A percentile compares a stretch with the other conserved stretches of the same genome.
These are phyloP conservation scores for Phlyctochytrium planicorne DNA, from an alignment of 192 early-diverging fungal genomes.

Conservation along the genomic window DNA sequence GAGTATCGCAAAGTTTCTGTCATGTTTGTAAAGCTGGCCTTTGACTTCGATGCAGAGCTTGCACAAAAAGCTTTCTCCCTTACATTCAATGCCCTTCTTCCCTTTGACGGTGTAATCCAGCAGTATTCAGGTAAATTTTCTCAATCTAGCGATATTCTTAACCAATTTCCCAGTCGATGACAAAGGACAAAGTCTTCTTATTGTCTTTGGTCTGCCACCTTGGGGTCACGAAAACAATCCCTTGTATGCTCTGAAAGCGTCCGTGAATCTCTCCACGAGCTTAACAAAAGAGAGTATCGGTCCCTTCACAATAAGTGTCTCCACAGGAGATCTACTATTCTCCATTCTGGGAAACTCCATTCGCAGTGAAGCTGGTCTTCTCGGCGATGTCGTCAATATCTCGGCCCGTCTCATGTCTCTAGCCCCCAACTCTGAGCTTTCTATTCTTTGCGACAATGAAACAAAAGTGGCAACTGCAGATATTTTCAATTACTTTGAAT, in stretches of 20 bases:
- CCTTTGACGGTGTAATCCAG: slow-evolving; percentile 28
- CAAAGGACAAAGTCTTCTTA: slow-evolving; percentile 31
- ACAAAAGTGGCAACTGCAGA: slow-evolving; percentile 22
- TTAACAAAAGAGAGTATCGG: slow-evolving; percentile 12
- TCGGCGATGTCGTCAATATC: slow-evolving; percentile 32
- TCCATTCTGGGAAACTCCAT: slow-evolving; percentile 27
- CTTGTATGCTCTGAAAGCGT: slow-evolving; percentile 22
- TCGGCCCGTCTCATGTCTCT: slow-evolving; percentile 28
- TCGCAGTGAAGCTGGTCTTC: slow-evolving; percentile 32
- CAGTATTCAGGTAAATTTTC: slow-evolving; percentile 27
- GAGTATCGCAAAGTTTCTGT: slow-evolving; percentile 27
- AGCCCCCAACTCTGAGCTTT: slow-evolving; percentile 15
- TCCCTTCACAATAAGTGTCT: slow-evolving; percentile 24
- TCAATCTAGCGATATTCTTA: neutral
- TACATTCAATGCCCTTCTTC: slow-evolving; percentile 15
- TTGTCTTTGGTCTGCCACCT: slow-evolving; percentile 32
- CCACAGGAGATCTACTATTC: slow-evolving; percentile 33
- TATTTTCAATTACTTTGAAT: slow-evolving; percentile 24
- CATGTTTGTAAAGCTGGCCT: slow-evolving; percentile 32
- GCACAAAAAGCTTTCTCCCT: slow-evolving; percentile 25
- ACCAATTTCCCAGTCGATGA: slow-evolving; percentile 23
- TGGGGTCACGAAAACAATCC: slow-evolving; percentile 38
- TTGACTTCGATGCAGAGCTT: slow-evolving; percentile 15
- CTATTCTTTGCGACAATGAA: slow-evolving; percentile 31
- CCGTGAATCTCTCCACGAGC: slow-evolving; percentile 15